Evolutionary conservation across 164 flowering plant species (phyloP).

Genomic region (Magnolia kwangsiensis): DNA sequence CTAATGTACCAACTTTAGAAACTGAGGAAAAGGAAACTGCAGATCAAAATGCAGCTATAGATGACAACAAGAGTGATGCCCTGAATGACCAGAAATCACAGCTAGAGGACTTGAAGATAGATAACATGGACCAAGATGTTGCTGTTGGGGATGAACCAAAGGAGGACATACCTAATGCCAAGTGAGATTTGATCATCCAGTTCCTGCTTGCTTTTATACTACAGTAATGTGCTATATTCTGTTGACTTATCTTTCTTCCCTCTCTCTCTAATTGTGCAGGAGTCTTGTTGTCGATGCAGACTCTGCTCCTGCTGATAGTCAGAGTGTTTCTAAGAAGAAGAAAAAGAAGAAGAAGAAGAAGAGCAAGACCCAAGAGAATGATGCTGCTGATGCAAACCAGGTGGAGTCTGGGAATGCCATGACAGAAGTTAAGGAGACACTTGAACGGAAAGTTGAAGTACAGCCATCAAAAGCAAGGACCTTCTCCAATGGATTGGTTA

Average conservation of each 20-base stretch:
- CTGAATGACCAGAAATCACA: slow-evolving; percentile 4
- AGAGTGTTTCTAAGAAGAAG: slow-evolving; percentile 29
- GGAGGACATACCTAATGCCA: slow-evolving; percentile 18
- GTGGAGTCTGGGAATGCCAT: background rate
- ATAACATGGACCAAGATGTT: slow-evolving; percentile 7
- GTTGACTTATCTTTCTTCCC: no score
- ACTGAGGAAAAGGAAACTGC: background rate
- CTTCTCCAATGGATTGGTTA: slow-evolving; percentile 73
- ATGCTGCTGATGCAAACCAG: slow-evolving; percentile 14
- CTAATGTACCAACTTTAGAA: background rate
- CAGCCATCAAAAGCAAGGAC: slow-evolving; percentile 54
- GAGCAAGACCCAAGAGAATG: slow-evolving; percentile 40
- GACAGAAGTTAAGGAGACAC: slow-evolving; percentile 14
- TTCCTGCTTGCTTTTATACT: background rate
- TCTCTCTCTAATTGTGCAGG: background rate
- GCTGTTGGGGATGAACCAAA: slow-evolving; percentile 17
- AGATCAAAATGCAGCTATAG: background rate
- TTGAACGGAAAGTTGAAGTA: slow-evolving; percentile 31
- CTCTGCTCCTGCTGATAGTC: slow-evolving; percentile 18
- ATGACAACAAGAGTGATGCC: slow-evolving; percentile 8
- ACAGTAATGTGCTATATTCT: background rate
- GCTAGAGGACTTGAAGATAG: slow-evolving; percentile 4
- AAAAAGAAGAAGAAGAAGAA: slow-evolving; percentile 72
- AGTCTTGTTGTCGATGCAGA: slow-evolving; percentile 6
- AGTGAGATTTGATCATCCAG: slow-evolving; percentile 28